Evolutionary conservation across 345 rosid genomes (phyloP).

Genomic region (Mercurialis annua): DNA sequence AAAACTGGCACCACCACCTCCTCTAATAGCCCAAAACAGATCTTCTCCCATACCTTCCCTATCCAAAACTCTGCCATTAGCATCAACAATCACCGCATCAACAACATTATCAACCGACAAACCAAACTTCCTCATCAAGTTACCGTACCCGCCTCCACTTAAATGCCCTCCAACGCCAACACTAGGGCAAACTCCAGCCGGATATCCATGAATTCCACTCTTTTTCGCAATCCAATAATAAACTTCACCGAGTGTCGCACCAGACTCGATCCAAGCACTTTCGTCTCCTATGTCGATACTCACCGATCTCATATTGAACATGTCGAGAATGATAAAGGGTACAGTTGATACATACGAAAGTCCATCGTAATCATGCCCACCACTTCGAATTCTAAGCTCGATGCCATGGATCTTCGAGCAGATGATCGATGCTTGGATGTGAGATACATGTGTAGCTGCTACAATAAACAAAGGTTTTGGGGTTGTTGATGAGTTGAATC

Average conservation of each 20-base stretch:
- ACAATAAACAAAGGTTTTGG: slow-evolving; percentile 44
- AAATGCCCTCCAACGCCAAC: slow-evolving; percentile 61
- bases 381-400: slow-evolving; percentile 61
- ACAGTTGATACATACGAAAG: slow-evolving; percentile 38
- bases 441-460: slow-evolving; percentile 36
- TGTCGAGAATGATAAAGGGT: slow-evolving; percentile 54
- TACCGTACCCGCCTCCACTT: slow-evolving; percentile 60
- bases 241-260: slow-evolving; percentile 59
- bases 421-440: slow-evolving; percentile 46
- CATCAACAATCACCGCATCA: slow-evolving; percentile 51
- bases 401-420: slow-evolving; percentile 33
- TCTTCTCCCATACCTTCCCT: slow-evolving; percentile 61
- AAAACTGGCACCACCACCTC: slow-evolving; percentile 64
- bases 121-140: slow-evolving; percentile 52
- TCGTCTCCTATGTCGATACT: slow-evolving; percentile 22
- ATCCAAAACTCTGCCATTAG: slow-evolving; percentile 34
- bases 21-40: slow-evolving; percentile 66
- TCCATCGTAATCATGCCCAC: slow-evolving; percentile 73
- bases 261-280: slow-evolving; percentile 55
- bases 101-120: slow-evolving; percentile 49
- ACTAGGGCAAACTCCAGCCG: slow-evolving; percentile 55
- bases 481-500: slow-evolving; percentile 39
- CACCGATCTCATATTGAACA: slow-evolving; percentile 45
- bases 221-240: slow-evolving; percentile 42
- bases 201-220: slow-evolving; percentile 46